Evolutionary conservation across 345 rosid species (phyloP).

Genomic region (Syzygium oleosum): DNA sequence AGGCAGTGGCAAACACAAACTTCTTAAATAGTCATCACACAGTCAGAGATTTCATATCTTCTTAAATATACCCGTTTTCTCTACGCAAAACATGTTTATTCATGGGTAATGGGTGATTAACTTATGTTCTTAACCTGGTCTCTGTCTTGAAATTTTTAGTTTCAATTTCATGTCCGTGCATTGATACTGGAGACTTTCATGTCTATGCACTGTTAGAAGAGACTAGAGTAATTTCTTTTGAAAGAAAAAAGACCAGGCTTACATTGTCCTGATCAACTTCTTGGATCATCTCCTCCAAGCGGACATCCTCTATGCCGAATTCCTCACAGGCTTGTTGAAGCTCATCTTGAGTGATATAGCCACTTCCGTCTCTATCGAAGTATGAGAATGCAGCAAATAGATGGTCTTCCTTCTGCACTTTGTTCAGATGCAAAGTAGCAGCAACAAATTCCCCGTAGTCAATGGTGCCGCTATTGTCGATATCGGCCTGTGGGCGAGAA

Average conservation of each 20-base stretch:
- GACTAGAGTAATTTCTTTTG: neutral
- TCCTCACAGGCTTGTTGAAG: conserved; percentile 63
- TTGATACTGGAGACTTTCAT: no score
- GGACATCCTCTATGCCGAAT: conserved; percentile 41
- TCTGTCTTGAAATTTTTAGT: neutral
- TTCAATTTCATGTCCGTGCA: neutral
- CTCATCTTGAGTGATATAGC: conserved; percentile 61
- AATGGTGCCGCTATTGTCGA: conserved; percentile 60
- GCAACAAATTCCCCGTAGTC: conserved; percentile 71
- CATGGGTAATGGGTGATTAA: neutral
- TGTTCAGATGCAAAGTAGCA: conserved; percentile 60
- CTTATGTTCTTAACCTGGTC: neutral
- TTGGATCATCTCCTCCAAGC: conserved; percentile 42
- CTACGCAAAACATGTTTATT: neutral
- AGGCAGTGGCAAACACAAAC: neutral
- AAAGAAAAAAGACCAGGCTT: conserved; percentile 7
- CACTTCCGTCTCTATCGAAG: conserved; percentile 67
- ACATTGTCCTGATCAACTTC: conserved; percentile 76
- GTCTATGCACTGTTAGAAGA: neutral
- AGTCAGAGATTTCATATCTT: neutral
- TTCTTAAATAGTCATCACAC: neutral
- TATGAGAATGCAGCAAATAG: conserved; percentile 57
- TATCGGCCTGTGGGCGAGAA: conserved; percentile 45
- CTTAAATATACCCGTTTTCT: neutral
- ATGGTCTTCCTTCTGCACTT: conserved; percentile 45